Base-by-base conservation (phyloP, 176 grass and related monocot genomes). In the Oryza nivara region DNA sequence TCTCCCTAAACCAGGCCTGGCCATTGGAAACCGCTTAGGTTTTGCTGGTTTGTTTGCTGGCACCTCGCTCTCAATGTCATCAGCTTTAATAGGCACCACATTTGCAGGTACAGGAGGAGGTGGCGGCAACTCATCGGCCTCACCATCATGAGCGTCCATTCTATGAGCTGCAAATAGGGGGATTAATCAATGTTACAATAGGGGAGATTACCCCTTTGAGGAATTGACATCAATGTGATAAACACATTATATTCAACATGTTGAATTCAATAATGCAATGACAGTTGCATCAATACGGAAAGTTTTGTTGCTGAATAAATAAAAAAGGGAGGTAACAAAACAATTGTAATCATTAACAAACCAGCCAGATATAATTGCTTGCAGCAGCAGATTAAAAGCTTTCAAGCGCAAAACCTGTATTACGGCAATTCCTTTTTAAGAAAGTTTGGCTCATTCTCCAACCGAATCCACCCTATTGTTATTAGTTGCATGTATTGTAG, bases 1-100 rank as follows among this genome's bases (percentile, higher is more conserved):
- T 75, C 51, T 83, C 2, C 86, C 95, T 60, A 95, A 5, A 4
- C 95, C 87, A 7, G 89, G 92, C 82, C 95, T 92, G 15, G 58
- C 3, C 64, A 93, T 80, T 47, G 69, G 89, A 11, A 86, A 9
- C 83, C 87, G 80, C 69, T 93, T 88, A 40, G 84, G 87, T 64
- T 89, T 88, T 67, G 26, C 4, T 20, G 58, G 73, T 26, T 77
- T 67, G 25, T 60, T 41, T 12, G 34, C 44, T 7, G 66, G 66
- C 4, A 35, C 82, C 25, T 66, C 78, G 1, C 9, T 15, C 2
- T 16, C 73, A 23, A 13, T 6, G 70, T 75, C 26, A 9, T 81
- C 76, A 9, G 51, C 77, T 82, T 75, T 84, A 30, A 82, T 82
- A 0, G 89, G 89, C 4, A 74, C 52, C 3, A 94, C 77, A 35